phyloP scores from a whole-genome alignment of 345 rosid species.

The Anacardium occidentale region DNA sequence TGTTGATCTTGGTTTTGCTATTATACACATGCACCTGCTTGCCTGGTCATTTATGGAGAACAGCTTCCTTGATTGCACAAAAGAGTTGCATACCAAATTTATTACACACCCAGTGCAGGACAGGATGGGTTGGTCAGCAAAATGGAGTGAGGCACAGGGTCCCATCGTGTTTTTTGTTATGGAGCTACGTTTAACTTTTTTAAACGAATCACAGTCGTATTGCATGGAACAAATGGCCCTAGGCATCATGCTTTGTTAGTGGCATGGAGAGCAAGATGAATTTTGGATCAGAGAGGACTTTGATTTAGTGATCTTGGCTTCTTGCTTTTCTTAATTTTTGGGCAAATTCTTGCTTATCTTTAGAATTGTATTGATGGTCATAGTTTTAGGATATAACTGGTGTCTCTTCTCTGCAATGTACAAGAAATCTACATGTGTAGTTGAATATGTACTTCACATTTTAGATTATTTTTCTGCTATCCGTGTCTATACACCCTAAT shows the following conservation, averaged over 20 bases:
- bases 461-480: too few relatives aligned
- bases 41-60: too few relatives aligned
- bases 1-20: background rate
- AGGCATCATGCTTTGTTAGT: slow-evolving; percentile 1
- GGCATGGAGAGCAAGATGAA: background rate
- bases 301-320: background rate
- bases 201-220: background rate
- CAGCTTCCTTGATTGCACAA: too few relatives aligned
- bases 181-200: background rate
- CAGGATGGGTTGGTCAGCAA: background rate
- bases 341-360: background rate
- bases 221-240: background rate
- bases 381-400: background rate
- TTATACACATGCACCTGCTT: too few relatives aligned
- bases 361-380: background rate
- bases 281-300: background rate
- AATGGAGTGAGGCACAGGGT: background rate
- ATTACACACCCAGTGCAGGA: background rate
- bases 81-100: background rate
- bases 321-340: background rate
- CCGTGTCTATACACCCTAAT: too few relatives aligned
- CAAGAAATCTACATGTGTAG: too few relatives aligned
- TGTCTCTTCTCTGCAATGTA: background rate
- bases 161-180: background rate
- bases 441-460: too few relatives aligned